phyloP scores from a whole-genome alignment of 306 rosid species.

The Chamaecrista fasciculata region DNA sequence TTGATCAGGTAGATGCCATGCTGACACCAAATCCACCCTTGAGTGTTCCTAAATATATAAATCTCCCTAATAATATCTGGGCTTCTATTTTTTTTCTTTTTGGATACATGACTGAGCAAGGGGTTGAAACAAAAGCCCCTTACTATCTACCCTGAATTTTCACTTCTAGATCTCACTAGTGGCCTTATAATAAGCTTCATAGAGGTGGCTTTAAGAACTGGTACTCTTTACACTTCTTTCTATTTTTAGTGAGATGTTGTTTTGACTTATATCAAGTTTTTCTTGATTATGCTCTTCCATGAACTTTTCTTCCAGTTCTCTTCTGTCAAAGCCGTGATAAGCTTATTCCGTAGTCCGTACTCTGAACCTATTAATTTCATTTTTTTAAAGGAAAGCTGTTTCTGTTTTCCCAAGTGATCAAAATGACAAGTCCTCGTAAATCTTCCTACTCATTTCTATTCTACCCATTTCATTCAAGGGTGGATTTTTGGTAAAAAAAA shows the following conservation, averaged over 20 bases:
- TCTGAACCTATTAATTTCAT: background rate
- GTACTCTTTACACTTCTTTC: background rate
- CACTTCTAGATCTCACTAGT: background rate
- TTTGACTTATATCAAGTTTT: background rate
- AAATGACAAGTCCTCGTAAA: background rate
- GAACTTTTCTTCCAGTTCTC: background rate
- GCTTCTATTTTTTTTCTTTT: too few relatives aligned
- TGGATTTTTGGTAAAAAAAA: background rate
- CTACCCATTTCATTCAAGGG: too few relatives aligned
- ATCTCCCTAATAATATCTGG: background rate
- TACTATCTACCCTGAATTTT: too few relatives aligned
- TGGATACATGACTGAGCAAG: too few relatives aligned
- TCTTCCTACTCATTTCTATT: background rate
- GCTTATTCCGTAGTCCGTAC: conserved; percentile 1
- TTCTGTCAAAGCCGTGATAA: background rate
- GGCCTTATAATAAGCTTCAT: background rate
- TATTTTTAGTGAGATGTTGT: background rate
- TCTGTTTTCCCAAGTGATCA: background rate
- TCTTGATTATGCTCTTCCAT: background rate
- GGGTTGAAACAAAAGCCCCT: too few relatives aligned
- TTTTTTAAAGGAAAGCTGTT: background rate
- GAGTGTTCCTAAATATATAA: background rate
- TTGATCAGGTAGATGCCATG: background rate
- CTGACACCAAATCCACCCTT: background rate
- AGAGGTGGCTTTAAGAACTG: background rate